Evolutionary conservation across 805 yeast genomes (phyloP), one percentile per base, ranked within the genome.

Genomic region (Saccharomycopsis babjevae): DNA sequence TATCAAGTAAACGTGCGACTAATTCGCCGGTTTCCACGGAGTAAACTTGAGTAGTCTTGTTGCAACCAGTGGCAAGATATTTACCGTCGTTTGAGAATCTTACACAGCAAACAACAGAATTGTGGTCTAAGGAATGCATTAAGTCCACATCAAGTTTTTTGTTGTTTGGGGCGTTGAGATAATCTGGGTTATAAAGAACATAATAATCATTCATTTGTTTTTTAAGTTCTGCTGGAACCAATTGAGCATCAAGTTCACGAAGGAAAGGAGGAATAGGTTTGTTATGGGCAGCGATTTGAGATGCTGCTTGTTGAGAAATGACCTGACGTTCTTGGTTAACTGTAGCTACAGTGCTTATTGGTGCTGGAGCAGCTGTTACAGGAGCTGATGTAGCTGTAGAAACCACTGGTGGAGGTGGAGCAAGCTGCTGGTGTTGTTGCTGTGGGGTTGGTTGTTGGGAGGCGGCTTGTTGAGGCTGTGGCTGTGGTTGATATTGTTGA

Each of bases 61-160:
- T 93, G 78, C 98, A 91, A 58, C 98, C 99, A n/a, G 98, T 93
- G 30, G 98, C 99, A 67, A 93, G 79, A 70, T 83, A 89, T 74
- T 88, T 87, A 65, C 98, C 98, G 71, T 90, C 96, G 65, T 84
- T 84, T 61, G 93, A 85, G 77, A 94, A 93, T 65, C 96, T 81
- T 62, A 93, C 98, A 74, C 98, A 93, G 77, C 98, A 94, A 57
- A 93, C 98, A 50, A 93, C 98, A 1, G 96, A 88, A 15, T 90
- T 82, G 76, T 94, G 98, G 70, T 89, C 96, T 67, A 93, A 82
- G 13, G 97, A 86, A 70, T 88, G 93, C 67, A 92, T 89, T 65
- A 93, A 79, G 58, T 91, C 96, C 57, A 93, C 93, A 70, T 93
- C 97, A 62, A 90, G 81, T 54, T 78, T 74, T 66, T 83, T 83